Conservation (phyloP, 345 rosid species). For the Ceriops tagal region DNA sequence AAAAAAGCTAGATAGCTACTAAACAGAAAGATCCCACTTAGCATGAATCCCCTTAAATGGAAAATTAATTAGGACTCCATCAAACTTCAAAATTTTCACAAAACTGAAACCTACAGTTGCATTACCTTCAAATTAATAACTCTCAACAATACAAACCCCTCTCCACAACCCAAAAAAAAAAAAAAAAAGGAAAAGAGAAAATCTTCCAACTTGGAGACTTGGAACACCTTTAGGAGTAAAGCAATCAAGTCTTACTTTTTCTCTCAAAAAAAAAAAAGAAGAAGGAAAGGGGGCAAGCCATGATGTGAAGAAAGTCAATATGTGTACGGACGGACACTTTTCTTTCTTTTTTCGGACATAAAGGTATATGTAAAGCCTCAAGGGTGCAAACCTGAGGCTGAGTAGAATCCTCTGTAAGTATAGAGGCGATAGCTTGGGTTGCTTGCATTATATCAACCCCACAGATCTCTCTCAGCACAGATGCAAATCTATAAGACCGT, state of each 20-base stretch:
- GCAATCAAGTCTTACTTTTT: background rate
- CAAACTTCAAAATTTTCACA: too few species aligned
- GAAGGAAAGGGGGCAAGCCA: background rate
- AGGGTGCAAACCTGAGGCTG: constrained; percentile 4
- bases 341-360: background rate
- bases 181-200: background rate
- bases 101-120: too few species aligned
- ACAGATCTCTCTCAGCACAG: background rate
- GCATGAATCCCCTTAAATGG: too few species aligned
- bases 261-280: background rate
- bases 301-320: background rate
- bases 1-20: too few species aligned
- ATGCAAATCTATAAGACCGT: too few species aligned
- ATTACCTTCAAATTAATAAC: too few species aligned
- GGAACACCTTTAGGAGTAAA: background rate
- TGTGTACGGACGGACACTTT: too few species aligned
- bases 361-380: background rate
- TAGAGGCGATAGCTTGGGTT: background rate
- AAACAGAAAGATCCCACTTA: too few species aligned
- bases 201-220: background rate
- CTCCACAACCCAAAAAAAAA: background rate
- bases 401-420: constrained; percentile 13
- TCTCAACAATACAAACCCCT: too few species aligned
- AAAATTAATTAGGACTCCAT: too few species aligned
- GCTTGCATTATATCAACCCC: constrained; percentile 9